Evolutionary conservation across 371 early-diverging fungal species (phyloP).

Genomic region (Vairimorpha ceranae): DNA sequence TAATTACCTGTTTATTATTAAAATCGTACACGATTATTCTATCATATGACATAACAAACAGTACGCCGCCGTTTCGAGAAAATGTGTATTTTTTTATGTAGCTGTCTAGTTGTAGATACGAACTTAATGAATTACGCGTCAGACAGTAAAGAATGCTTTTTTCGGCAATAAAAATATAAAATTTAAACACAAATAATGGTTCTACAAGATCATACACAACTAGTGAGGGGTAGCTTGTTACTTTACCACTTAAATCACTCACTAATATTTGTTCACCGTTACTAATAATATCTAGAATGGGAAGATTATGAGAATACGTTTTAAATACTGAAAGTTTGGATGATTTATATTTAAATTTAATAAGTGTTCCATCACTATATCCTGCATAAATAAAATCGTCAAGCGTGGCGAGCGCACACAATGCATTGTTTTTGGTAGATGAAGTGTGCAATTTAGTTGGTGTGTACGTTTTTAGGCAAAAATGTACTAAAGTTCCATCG

Average conservation of each 20-base stretch:
- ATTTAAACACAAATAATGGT: conserved; percentile 6
- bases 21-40: conserved; percentile 29
- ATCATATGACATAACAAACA: conserved; percentile 29
- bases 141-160: conserved; percentile 32
- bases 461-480: neutral
- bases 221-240: conserved; percentile 48
- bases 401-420: neutral
- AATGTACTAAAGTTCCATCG: neutral
- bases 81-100: conserved; percentile 22
- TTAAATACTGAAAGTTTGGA: neutral
- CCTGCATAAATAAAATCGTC: neutral
- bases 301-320: conserved; percentile 44
- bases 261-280: conserved; percentile 44
- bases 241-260: conserved; percentile 48
- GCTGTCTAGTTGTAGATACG: conserved; percentile 4
- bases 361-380: neutral
- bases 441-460: neutral
- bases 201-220: conserved; percentile 43
- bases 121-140: conserved; percentile 27
- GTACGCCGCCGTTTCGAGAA: conserved; percentile 24
- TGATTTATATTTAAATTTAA: neutral
- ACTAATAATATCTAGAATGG: conserved; percentile 34
- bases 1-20: conserved; percentile 15
- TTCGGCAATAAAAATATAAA: conserved; percentile 44
- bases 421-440: neutral